These are phyloP conservation scores for Zasmidium angulare DNA, from an alignment of 2,329 filamentous ascomycete species.

Conservation along the genomic window DNA sequence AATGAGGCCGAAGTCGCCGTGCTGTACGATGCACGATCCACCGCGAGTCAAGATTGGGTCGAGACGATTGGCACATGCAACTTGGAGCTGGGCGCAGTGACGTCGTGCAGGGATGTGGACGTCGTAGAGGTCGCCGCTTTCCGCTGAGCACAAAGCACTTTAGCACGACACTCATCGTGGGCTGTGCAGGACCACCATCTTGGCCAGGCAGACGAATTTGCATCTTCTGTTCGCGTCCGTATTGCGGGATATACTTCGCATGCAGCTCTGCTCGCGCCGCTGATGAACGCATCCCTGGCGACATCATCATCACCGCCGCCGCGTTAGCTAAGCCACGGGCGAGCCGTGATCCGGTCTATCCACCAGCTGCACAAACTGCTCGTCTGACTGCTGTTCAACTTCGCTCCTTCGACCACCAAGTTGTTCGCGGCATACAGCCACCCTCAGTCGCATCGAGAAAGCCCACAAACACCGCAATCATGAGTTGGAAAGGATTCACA, in stretches of 20 bases:
- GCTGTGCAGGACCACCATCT: neutral
- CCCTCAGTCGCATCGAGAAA: neutral
- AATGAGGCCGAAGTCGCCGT: neutral
- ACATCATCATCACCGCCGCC: neutral
- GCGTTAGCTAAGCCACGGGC: neutral
- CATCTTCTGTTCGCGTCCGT: neutral
- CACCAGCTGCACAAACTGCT: neutral
- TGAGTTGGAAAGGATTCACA: slow-evolving; percentile 97
- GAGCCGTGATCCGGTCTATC: neutral
- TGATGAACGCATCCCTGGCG: neutral
- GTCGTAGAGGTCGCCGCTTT: neutral
- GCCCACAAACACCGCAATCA: slow-evolving; percentile 43
- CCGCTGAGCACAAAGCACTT: neutral
- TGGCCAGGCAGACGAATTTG: neutral
- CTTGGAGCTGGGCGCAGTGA: neutral
- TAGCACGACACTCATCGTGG: neutral
- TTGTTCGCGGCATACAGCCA: neutral
- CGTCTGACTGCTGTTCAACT: slow-evolving; percentile 5
- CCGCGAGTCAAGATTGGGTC: neutral
- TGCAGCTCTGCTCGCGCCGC: neutral
- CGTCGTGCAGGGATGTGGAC: neutral
- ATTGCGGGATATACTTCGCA: neutral
- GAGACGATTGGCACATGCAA: neutral
- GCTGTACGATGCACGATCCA: neutral
- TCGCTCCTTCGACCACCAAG: neutral